These are phyloP conservation scores for Diversispora eburnea DNA, from an alignment of 192 early-diverging fungal species.

Conservation along the genomic window DNA sequence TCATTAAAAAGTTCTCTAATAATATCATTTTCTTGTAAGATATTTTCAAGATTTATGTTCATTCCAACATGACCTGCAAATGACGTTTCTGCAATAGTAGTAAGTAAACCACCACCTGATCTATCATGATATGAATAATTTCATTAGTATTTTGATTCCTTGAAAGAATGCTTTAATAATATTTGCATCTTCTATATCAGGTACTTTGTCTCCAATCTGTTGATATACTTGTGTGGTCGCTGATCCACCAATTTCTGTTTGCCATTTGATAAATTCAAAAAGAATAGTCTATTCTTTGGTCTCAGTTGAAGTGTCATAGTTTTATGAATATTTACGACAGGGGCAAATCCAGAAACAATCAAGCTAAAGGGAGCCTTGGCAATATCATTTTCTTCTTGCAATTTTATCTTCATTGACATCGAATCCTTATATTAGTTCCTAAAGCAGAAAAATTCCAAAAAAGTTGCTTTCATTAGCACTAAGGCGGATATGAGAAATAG, in stretches of 20 bases:
- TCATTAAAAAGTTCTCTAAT: constrained; percentile 85
- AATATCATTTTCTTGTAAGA: constrained; percentile 45
- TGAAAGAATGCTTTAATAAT: constrained; percentile 78
- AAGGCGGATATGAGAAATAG: constrained; percentile 72
- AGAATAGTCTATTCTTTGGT: constrained; percentile 54
- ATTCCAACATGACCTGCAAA: constrained; percentile 93
- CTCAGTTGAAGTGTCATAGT: constrained; percentile 88
- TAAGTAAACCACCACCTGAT: constrained; percentile 94
- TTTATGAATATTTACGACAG: constrained; percentile 76
- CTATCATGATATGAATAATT: constrained; percentile 94
- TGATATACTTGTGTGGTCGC: constrained; percentile 93
- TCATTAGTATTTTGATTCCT: constrained; percentile 47
- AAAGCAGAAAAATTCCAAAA: constrained; percentile 87
- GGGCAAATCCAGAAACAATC: constrained; percentile 89
- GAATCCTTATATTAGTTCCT: constrained; percentile 98
- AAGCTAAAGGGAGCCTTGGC: constrained; percentile 76
- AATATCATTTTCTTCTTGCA: constrained; percentile 49
- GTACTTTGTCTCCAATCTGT: constrained; percentile 69
- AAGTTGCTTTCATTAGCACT: constrained; percentile 90
- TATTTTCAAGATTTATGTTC: constrained; percentile 59
- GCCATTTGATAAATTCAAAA: constrained; percentile 82
- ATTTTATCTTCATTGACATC: constrained; percentile 98
- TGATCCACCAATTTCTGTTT: constrained; percentile 86
- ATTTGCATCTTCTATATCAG: constrained; percentile 80
- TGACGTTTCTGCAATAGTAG: constrained; percentile 91